Base-by-base conservation (phyloP, 108 stramenopile genomes). In the Nannochloropsis salina region DNA sequence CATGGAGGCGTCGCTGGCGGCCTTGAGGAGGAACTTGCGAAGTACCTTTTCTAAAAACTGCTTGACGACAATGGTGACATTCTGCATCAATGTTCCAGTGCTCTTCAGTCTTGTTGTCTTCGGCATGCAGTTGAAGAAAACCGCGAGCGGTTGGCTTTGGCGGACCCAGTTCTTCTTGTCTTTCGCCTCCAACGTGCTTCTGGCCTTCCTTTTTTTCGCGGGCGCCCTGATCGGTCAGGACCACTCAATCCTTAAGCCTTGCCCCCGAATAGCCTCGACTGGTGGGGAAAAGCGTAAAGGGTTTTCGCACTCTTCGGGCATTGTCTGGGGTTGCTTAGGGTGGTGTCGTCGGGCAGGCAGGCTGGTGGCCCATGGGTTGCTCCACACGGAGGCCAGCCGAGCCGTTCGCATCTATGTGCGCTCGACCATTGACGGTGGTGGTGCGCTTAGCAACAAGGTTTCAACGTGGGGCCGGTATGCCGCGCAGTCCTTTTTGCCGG, bases 121-220 rank as follows among this genome's bases (percentile, higher is more conserved):
- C n/a, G 61, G 20, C 2, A n/a, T 74, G 61, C 61, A 74, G 61
- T n/a, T 74, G 61, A 74, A 74, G 61, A 74, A 74, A 6, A 74
- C 61, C 15, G 61, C 61, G 20, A 74, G 61, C n/a, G 61, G n/a
- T n/a, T 74, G 61, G 61, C 61, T 74, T 15, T 74, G 61, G 61
- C 61, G 61, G n/a, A 74, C 61, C 61, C 61, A 74, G 61, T 74
- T 74, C 61, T 15, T 74, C n/a, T n/a, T 74, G 61, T n/a, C 20
- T 3, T 74, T 74, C n/a, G 61, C 61, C 15, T 74, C 20, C 61
- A 74, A 74, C n/a, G 61, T 74, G 4, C 20, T n/a, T 15, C 61
- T 74, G 0, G 61, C n/a, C 61, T 74, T 74, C 61, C 61, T 74
- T n/a, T 74, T 74, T 74, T 74, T 74, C 8, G 61, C 6, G 4